Evolutionary conservation across 768 basidiomycete genomes (phyloP).

Genomic region (Phaffia australis): DNA sequence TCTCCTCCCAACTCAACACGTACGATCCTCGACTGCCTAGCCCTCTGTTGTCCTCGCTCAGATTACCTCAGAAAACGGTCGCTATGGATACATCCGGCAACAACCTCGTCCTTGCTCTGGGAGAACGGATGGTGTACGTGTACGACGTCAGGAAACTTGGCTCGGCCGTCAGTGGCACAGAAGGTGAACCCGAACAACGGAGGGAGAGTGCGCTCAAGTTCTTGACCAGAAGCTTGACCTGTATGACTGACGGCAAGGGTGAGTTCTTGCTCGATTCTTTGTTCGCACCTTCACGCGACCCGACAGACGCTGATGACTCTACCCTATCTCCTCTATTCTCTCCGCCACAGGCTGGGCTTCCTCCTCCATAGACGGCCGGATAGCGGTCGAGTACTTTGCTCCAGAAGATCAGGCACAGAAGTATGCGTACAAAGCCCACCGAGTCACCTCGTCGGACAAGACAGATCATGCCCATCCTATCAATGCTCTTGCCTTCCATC

Average conservation of each 20-base stretch:
- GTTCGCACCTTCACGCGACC: background rate
- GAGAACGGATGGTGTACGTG: conserved; percentile 76
- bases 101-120: conserved; percentile 84
- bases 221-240: conserved; percentile 80
- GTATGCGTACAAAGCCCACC: conserved; percentile 96
- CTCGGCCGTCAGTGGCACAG: conserved; percentile 32
- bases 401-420: conserved; percentile 67
- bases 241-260: conserved; percentile 91
- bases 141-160: conserved; percentile 69
- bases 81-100: conserved; percentile 65
- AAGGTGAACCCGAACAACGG: conserved; percentile 55
- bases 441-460: conserved; percentile 81
- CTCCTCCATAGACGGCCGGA: conserved; percentile 86
- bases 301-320: background rate
- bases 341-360: conserved; percentile 65
- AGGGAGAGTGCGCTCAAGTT: conserved; percentile 90
- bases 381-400: conserved; percentile 92
- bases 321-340: background rate
- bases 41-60: conserved; percentile 41
- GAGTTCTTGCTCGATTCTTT: conserved; percentile 25
- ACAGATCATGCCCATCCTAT: conserved; percentile 85
- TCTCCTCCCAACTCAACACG: conserved; percentile 78
- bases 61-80: conserved; percentile 75
- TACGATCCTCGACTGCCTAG: conserved; percentile 53
- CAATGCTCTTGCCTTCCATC: conserved; percentile 89